Evolutionary conservation across 495 filamentous ascomycete species (phyloP).

Genomic region (Delitschia confertaspora): DNA sequence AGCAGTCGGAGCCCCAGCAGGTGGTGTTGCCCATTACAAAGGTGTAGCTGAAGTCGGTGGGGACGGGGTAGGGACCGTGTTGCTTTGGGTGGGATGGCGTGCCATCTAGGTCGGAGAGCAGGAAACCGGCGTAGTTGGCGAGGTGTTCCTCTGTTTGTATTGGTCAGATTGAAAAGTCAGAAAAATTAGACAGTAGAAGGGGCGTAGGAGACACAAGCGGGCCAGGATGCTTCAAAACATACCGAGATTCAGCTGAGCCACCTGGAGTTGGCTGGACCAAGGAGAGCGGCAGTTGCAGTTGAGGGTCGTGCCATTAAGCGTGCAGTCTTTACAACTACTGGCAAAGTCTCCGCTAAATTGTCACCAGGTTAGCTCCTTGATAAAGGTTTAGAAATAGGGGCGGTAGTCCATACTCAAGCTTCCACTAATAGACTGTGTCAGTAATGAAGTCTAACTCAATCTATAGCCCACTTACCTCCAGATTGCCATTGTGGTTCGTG

Average conservation of each 20-base stretch:
- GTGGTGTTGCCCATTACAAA: not conserved
- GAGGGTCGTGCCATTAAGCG: not conserved
- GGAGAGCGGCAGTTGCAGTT: constrained; percentile 4
- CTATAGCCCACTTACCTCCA: not conserved
- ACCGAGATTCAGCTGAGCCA: no score
- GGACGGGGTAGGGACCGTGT: not conserved
- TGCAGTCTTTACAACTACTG: not conserved
- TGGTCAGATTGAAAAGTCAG: not conserved
- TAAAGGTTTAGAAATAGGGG: no score
- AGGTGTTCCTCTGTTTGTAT: constrained; percentile 10
- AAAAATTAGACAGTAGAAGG: no score
- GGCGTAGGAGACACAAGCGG: no score
- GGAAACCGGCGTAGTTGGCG: constrained; percentile 6
- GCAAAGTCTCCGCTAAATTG: no score
- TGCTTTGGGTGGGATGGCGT: not conserved
- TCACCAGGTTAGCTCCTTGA: no score
- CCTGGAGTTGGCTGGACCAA: no score
- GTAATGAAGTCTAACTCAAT: not conserved
- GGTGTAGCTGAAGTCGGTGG: constrained; percentile 6
- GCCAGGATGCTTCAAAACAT: no score
- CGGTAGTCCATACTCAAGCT: not conserved
- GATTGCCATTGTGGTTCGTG: constrained; percentile 1
- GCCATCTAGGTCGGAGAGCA: constrained; percentile 10
- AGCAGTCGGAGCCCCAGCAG: no score
- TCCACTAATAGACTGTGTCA: not conserved